phyloP scores from a whole-genome alignment of 2,329 filamentous ascomycete species.

The Fusarium duplospermum region DNA sequence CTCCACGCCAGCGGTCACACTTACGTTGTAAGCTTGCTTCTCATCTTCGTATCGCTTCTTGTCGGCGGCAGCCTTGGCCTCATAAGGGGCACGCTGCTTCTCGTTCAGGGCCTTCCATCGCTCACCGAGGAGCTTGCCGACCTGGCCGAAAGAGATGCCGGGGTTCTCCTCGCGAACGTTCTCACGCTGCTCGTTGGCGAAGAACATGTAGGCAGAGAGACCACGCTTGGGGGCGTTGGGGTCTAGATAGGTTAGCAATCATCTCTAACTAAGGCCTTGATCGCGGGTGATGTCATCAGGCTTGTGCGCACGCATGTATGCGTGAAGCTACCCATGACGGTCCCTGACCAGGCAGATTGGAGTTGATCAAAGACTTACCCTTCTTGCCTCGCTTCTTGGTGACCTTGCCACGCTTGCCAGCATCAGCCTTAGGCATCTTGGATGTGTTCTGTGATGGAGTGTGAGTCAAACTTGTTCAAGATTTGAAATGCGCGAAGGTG shows the following conservation, averaged over 20 bases:
- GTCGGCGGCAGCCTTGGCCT: constrained; percentile 94
- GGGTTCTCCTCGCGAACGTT: constrained; percentile 99
- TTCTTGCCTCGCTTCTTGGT: constrained; percentile 70
- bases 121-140: constrained; percentile 98
- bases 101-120: constrained; percentile 97
- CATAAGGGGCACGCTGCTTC: constrained; percentile 92
- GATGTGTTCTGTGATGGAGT: constrained; percentile 45
- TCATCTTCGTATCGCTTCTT: constrained; percentile 99
- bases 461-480: constrained; percentile 28
- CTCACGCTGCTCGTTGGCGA: constrained; percentile 98
- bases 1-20: constrained; percentile 45
- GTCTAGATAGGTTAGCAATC: constrained; percentile 64
- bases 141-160: constrained; percentile 97
- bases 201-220: constrained; percentile 99
- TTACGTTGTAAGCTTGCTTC: constrained; percentile 93
- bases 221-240: constrained; percentile 99
- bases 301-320: background rate
- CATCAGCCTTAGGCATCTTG: constrained; percentile 70
- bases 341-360: background rate
- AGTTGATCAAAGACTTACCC: constrained; percentile 57
- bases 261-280: background rate
- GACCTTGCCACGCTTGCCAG: constrained; percentile 65
- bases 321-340: background rate
- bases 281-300: background rate
- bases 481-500: background rate